Evolutionary conservation across 2,329 filamentous ascomycete genomes (phyloP), one percentile per base, ranked within the genome.

Genomic region (Cladophialophora psammophila): DNA sequence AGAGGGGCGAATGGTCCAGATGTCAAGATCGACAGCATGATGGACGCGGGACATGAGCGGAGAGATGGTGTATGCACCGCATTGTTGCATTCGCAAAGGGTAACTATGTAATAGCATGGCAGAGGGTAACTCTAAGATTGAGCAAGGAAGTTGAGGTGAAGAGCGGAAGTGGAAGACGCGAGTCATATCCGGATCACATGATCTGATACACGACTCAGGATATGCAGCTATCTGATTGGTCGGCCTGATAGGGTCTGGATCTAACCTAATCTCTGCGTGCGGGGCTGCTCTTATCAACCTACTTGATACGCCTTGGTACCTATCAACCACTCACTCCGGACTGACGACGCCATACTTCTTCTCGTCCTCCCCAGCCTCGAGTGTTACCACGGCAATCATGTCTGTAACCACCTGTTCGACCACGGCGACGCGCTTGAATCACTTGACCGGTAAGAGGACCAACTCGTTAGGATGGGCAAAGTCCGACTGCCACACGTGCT

Each of bases 381-480:
- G 32, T 18, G 36, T 31, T 59, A n/a, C 40, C 10, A 5, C 12
- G 20, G 10, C 40, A 42, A 53, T 31, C 52, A 56, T 65, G 63
- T 57, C 48, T n/a, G 52, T 50, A 55, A 38, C 57, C 26, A 57
- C 50, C 40, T 60, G 50, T 56, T 40, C 60, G 15, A 18, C 54
- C 9, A 48, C 55, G 36, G 48, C 55, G 31, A 60, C 60, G 36
- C 63, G 64, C 13, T 54, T 59, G 26, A 69, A 52, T 35, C 48
- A 63, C 20, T 13, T 67, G 32, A 48, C 68, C 6, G 63, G 65
- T 9, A 68, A 67, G 56, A 48, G 71, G 36, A 72, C 71, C 18
- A 72, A 72, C 56, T 71, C 71, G n/a, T 54, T 72, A 45, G 71
- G 71, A 10, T 70, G 71, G 69, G 71, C 71, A 26, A 72, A 70